Evolutionary conservation across 345 rosid species (phyloP), one percentile per base, ranked within the genome.

Genomic region (Moricandia moricandioides): DNA sequence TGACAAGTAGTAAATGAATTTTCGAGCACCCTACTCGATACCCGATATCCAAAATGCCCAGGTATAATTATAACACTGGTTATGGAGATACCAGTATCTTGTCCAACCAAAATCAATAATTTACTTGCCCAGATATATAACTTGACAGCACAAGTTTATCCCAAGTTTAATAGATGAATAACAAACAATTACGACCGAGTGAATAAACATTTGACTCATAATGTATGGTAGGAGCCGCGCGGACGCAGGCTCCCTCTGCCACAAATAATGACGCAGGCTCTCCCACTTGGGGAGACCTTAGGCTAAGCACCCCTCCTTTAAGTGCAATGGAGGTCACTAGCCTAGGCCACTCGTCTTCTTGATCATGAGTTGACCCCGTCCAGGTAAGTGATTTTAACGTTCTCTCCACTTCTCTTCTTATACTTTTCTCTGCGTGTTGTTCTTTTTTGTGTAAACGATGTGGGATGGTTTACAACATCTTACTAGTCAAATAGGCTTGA

Each of bases 361-460:
- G 76, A 62, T 51, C 39, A 14, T 0, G 59, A 21, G 69, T 72
- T 0, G 69, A 72, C 76, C 68, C 62, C 76, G 69, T 72, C 76
- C 76, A 72, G 76, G 76, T 72, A 72, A 72, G 76, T 72, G 0
- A 7, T 49, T 72, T 18, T 0, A 1, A 1, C 2, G 0, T 0
- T 7, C 2, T 0, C 0, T 6, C 27, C 34, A n/a, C 31, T 29
- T 71, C 21, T 3, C 45, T 2, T 11, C 3, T 71, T 71, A 61
- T 61, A 71, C 10, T 47, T 9, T 59, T 1, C n/a, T 43, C 47
- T 9, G 3, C 13, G 2, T 3, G 2, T 0, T 2, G 1, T 1
- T 7, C 4, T 4, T 14, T 0, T 4, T 1, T 0, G 1, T 29
- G 8, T 43, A 39, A 59, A 0, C 74, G 57, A 60, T 71, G 67